Evolutionary conservation across 495 filamentous ascomycete genomes (phyloP).

Genomic region (Neurospora sp.): DNA sequence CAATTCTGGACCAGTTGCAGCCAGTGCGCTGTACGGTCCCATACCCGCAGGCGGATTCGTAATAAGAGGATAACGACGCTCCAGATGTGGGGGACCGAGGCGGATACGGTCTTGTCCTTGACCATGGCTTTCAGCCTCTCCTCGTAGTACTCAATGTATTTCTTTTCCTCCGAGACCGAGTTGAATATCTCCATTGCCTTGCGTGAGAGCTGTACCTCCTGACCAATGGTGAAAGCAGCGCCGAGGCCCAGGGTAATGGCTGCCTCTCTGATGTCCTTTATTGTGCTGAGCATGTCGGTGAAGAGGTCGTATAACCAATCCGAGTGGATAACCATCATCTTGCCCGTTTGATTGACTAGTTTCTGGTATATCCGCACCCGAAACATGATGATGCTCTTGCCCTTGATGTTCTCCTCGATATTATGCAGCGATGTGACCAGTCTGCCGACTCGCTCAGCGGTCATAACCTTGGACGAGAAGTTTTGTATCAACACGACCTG

Average conservation of each 20-base stretch:
- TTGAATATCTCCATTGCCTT: slow-evolving; percentile 58
- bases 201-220: slow-evolving; percentile 52
- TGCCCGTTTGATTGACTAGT: slow-evolving; percentile 56
- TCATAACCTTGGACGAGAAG: slow-evolving; percentile 67
- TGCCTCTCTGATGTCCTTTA: slow-evolving; percentile 63
- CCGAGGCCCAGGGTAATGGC: slow-evolving; percentile 65
- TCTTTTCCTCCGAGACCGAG: slow-evolving; percentile 40
- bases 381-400: slow-evolving; percentile 64
- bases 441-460: slow-evolving; percentile 49
- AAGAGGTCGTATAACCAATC: slow-evolving; percentile 80
- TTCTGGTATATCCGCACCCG: slow-evolving; percentile 68
- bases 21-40: slow-evolving; percentile 65
- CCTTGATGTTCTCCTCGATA: slow-evolving; percentile 62
- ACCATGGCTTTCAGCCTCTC: slow-evolving; percentile 63
- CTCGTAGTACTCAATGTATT: slow-evolving; percentile 53
- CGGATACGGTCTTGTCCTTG: slow-evolving; percentile 47
- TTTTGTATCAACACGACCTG: slow-evolving; percentile 66
- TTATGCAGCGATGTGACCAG: slow-evolving; percentile 57
- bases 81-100: slow-evolving; percentile 82
- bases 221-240: slow-evolving; percentile 52
- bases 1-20: slow-evolving; percentile 67
- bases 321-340: slow-evolving; percentile 51
- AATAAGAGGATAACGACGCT: slow-evolving; percentile 68
- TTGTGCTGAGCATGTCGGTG: slow-evolving; percentile 62
- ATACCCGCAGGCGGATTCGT: slow-evolving; percentile 55